Conservation (phyloP, 257 asterid species). For the Capsicum pubescens region DNA sequence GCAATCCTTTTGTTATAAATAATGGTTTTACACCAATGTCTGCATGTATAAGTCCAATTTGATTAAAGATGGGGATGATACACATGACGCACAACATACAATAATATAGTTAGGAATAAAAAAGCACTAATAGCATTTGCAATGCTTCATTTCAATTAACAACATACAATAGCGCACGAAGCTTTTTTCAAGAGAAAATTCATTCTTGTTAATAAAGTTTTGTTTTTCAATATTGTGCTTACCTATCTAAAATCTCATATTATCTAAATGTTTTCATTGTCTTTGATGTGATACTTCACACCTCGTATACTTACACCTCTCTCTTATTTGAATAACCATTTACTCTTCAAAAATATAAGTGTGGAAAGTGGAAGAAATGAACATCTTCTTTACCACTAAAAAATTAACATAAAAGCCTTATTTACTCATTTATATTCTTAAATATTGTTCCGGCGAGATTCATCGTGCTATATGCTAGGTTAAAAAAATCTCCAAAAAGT, state of each 20-base stretch:
- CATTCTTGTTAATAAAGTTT: not conserved
- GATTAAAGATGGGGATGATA: not conserved
- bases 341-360: not conserved
- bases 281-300: not conserved
- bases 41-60: not conserved
- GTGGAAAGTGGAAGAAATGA: not conserved
- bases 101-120: not conserved
- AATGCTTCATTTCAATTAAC: not conserved
- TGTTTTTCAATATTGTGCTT: not conserved
- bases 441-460: not conserved
- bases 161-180: not conserved
- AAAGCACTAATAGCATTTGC: not conserved
- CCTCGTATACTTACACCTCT: not conserved
- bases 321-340: not conserved
- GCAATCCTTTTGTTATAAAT: not conserved
- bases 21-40: not conserved
- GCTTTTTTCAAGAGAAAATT: not conserved
- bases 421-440: not conserved
- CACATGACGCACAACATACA: not conserved
- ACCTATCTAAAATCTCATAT: not conserved
- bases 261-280: constrained; percentile 11
- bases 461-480: not conserved
- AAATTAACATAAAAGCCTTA: not conserved
- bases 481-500: not conserved
- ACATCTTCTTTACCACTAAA: not conserved